These are phyloP conservation scores for Monotropa hypopitys DNA, from an alignment of 179 eudicot species.

Conservation along the genomic window DNA sequence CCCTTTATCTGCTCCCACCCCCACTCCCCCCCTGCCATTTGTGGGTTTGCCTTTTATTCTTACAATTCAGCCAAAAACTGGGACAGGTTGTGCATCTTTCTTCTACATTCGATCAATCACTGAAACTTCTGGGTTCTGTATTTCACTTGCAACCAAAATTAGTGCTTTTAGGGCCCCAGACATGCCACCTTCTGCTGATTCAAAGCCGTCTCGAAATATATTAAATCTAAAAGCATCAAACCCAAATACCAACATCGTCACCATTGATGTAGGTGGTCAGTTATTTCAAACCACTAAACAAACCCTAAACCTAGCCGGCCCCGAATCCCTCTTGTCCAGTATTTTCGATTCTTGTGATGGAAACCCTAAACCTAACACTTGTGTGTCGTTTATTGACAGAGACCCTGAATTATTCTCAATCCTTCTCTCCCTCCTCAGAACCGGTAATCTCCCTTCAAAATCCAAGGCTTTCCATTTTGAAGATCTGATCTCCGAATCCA, in stretches of 20 bases:
- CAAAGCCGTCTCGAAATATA: not conserved
- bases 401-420: conserved; percentile 79
- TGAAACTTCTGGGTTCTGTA: not conserved
- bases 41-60: not conserved
- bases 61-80: not conserved
- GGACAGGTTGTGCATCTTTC: not conserved
- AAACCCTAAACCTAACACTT: not conserved
- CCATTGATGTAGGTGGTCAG: conserved; percentile 85
- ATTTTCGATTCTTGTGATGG: conserved; percentile 18
- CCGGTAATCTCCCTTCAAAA: conserved; percentile 60
- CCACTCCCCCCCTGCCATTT: not conserved
- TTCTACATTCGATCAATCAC: too few relatives aligned
- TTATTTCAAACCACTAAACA: conserved; percentile 74
- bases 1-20: not conserved
- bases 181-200: conserved; percentile 28
- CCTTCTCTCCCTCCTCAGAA: conserved; percentile 66
- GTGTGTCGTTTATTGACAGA: conserved; percentile 62
- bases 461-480: conserved; percentile 41
- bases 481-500: conserved; percentile 51
- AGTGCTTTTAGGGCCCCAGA: not conserved
- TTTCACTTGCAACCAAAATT: not conserved
- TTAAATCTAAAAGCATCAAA: conserved; percentile 2
- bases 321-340: conserved; percentile 49
- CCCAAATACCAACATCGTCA: conserved; percentile 24
- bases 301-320: conserved; percentile 61